phyloP scores from a whole-genome alignment of 2,329 filamentous ascomycete species.

The Apiospora malaysiana region DNA sequence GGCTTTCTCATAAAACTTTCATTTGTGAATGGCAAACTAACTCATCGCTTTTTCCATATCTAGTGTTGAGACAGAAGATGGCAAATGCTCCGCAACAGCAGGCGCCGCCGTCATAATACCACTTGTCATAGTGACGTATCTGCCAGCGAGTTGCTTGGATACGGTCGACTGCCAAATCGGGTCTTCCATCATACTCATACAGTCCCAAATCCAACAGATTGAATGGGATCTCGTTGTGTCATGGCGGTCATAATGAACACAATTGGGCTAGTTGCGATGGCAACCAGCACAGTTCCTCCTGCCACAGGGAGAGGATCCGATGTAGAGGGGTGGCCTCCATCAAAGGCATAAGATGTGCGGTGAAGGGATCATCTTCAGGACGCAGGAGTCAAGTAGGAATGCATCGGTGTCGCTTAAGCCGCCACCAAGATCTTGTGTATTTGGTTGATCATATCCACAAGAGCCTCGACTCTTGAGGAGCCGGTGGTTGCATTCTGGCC shows the following conservation, averaged over 20 bases:
- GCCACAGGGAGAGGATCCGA: not conserved
- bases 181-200: not conserved
- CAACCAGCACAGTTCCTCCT: not conserved
- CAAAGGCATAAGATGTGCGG: not conserved
- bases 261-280: not conserved
- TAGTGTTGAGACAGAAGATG: conserved; percentile 53
- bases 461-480: conserved; percentile 15
- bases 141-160: not conserved
- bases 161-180: conserved; percentile 18
- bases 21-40: conserved; percentile 26
- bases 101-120: conserved; percentile 21
- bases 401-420: conserved; percentile 37
- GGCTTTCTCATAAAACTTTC: not conserved
- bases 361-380: conserved; percentile 36
- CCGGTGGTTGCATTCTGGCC: conserved; percentile 34
- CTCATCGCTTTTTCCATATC: conserved; percentile 5
- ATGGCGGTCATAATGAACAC: not conserved
- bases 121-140: not conserved
- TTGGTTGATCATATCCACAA: conserved; percentile 24
- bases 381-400: not conserved
- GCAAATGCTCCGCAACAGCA: conserved; percentile 35
- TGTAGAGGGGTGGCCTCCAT: not conserved
- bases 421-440: conserved; percentile 23
- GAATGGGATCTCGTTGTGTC: not conserved
- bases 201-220: not conserved